Percentiles rank a stretch among this genome's conserved stretches.
These are phyloP conservation scores for Ustilago hordei DNA, from an alignment of 1,284 basidiomycete species.

Conservation along the genomic window DNA sequence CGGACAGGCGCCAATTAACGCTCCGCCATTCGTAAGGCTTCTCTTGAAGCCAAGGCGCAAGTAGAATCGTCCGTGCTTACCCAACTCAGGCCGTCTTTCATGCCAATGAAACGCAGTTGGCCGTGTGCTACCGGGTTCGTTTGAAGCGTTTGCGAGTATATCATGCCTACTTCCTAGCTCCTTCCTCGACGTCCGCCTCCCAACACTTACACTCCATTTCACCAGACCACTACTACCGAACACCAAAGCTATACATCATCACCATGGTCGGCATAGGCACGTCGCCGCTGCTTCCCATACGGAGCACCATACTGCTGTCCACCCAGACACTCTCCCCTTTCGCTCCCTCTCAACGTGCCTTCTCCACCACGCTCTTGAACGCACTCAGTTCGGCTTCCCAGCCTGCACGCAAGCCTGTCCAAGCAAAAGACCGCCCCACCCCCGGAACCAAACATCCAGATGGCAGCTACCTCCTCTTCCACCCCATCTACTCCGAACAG, in stretches of 20 bases:
- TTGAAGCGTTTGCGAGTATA: not conserved
- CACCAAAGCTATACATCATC: not conserved
- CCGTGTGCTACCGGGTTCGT: not conserved
- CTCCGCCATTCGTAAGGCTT: conserved; percentile 1
- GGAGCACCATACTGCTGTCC: not conserved
- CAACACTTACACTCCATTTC: not conserved
- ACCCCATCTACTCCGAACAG: conserved; percentile 49
- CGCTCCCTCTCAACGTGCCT: not conserved
- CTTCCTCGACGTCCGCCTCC: not conserved
- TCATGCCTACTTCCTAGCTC: not conserved
- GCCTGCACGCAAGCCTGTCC: conserved; percentile 20
- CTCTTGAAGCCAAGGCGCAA: not conserved
- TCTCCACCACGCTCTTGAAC: not conserved
- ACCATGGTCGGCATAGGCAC: conserved; percentile 2
- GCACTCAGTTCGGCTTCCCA: conserved; percentile 8
- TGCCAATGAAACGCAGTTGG: not conserved
- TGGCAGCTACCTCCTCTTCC: conserved; percentile 51
- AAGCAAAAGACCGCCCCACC: conserved; percentile 27
- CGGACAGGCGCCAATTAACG: conserved; percentile 5
- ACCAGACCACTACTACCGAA: not conserved
- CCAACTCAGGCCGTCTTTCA: not conserved
- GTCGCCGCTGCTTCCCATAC: conserved; percentile 1
- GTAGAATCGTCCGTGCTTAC: not conserved
- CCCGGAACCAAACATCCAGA: conserved; percentile 35
- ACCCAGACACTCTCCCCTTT: not conserved